These are phyloP conservation scores for Neckera pumila DNA, from an alignment of 225 moss, liverwort and hornwort species.

Conservation along the genomic window DNA sequence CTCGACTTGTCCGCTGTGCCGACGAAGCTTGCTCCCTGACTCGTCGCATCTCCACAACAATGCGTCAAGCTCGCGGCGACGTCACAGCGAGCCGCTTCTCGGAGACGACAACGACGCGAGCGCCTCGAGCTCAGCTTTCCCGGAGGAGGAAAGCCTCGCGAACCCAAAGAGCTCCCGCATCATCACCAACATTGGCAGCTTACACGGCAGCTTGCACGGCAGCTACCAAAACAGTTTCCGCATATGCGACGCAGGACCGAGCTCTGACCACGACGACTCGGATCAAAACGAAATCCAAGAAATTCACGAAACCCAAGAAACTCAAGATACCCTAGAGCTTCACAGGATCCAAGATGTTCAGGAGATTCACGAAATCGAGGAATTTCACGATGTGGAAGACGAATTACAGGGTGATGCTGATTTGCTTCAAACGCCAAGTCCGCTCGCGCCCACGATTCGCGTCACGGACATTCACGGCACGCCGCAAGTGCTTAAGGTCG, in stretches of 20 bases:
- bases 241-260: not conserved
- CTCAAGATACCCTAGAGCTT: not conserved
- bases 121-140: not conserved
- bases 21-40: slow-evolving; percentile 51
- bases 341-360: not conserved
- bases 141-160: not conserved
- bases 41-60: not conserved
- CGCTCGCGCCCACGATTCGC: slow-evolving; percentile 13
- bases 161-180: not conserved
- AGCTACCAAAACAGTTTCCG: slow-evolving; percentile 28
- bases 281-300: slow-evolving; percentile 18
- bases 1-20: slow-evolving; percentile 56
- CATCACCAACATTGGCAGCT: not conserved
- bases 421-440: not conserved
- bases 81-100: not conserved
- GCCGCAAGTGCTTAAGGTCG: slow-evolving; percentile 49
- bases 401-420: not conserved
- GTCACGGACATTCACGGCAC: slow-evolving; percentile 16
- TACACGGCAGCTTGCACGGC: slow-evolving; percentile 19
- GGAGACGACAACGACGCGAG: not conserved
- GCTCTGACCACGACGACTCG: slow-evolving; percentile 2
- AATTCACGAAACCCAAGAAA: not conserved
- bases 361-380: not conserved
- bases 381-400: not conserved
- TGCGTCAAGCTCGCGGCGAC: not conserved